These are phyloP conservation scores for Colletotrichum sp. DNA, from an alignment of 2,329 filamentous ascomycete species.

Conservation along the genomic window DNA sequence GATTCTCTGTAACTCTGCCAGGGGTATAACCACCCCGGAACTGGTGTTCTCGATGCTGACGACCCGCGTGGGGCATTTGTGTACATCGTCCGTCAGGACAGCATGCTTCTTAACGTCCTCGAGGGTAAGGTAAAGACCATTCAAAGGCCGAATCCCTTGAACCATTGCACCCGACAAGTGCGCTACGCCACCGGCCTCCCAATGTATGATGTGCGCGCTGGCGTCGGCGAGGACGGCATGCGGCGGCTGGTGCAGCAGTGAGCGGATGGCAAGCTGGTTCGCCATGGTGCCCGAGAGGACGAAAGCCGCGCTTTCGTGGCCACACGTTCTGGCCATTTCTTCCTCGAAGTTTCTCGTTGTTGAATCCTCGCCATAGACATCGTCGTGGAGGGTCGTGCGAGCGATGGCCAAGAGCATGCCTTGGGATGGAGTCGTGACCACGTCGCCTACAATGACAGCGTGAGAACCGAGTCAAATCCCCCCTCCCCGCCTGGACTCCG, in stretches of 20 bases:
- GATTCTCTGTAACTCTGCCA: slow-evolving; percentile 68
- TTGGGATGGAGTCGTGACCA: slow-evolving; percentile 70
- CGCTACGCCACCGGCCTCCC: slow-evolving; percentile 61
- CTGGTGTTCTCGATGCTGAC: slow-evolving; percentile 47
- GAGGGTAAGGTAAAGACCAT: slow-evolving; percentile 45
- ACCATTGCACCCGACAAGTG: slow-evolving; percentile 69
- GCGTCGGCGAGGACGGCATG: slow-evolving; percentile 74
- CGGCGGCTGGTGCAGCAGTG: slow-evolving; percentile 73
- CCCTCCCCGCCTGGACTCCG: not conserved
- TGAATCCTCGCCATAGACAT: slow-evolving; percentile 75
- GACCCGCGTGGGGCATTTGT: slow-evolving; percentile 44
- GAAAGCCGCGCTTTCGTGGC: slow-evolving; percentile 71
- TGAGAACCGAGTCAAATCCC: not conserved
- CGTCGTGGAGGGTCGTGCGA: slow-evolving; percentile 74
- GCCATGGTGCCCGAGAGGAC: slow-evolving; percentile 84
- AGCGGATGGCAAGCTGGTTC: slow-evolving; percentile 77
- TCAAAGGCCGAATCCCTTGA: slow-evolving; percentile 44
- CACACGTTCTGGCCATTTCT: slow-evolving; percentile 62
- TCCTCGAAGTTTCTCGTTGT: slow-evolving; percentile 72
- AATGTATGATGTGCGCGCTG: slow-evolving; percentile 70
- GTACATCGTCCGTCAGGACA: slow-evolving; percentile 45
- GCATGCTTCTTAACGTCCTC: slow-evolving; percentile 42
- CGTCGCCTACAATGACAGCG: slow-evolving; percentile 55
- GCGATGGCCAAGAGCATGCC: slow-evolving; percentile 76
- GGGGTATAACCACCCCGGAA: slow-evolving; percentile 70